Conservation (phyloP, 768 basidiomycete species). For the Dentipellis sp. region DNA sequence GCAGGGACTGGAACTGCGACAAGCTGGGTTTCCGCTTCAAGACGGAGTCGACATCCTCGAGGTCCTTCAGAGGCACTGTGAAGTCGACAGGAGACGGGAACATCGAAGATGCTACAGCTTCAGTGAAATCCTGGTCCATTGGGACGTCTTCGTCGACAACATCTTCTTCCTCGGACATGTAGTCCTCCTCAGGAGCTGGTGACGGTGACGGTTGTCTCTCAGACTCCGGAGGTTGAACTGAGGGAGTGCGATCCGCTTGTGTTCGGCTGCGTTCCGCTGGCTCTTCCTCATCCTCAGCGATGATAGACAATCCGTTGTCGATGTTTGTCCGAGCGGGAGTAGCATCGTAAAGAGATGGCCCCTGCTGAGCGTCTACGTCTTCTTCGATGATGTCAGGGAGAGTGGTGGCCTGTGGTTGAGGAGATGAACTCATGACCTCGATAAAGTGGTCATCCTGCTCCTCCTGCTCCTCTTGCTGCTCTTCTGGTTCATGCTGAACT, state of each 20-base stretch:
- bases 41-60: conserved; percentile 16
- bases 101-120: conserved; percentile 10
- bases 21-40: conserved; percentile 30
- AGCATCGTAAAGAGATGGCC: neutral
- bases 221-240: conserved; percentile 7
- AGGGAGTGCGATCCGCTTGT: conserved; percentile 4
- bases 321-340: conserved; percentile 9
- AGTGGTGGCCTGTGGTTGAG: neutral
- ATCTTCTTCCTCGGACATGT: neutral
- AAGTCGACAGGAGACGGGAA: conserved; percentile 19
- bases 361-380: neutral
- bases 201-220: conserved; percentile 29
- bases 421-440: conserved; percentile 1
- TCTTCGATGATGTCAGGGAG: neutral
- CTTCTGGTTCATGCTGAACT: neutral
- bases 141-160: neutral
- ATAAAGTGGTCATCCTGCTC: conserved; percentile 1
- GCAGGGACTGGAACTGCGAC: conserved; percentile 50
- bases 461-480: neutral
- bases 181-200: conserved; percentile 22
- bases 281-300: conserved; percentile 62
- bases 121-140: conserved; percentile 17
- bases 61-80: conserved; percentile 28
- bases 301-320: conserved; percentile 50
- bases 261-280: conserved; percentile 29